Percentiles rank a stretch among this genome's conserved stretches.
These are phyloP conservation scores for Penicillium corylophilum DNA, from an alignment of 2,329 filamentous ascomycete species.

Conservation along the genomic window DNA sequence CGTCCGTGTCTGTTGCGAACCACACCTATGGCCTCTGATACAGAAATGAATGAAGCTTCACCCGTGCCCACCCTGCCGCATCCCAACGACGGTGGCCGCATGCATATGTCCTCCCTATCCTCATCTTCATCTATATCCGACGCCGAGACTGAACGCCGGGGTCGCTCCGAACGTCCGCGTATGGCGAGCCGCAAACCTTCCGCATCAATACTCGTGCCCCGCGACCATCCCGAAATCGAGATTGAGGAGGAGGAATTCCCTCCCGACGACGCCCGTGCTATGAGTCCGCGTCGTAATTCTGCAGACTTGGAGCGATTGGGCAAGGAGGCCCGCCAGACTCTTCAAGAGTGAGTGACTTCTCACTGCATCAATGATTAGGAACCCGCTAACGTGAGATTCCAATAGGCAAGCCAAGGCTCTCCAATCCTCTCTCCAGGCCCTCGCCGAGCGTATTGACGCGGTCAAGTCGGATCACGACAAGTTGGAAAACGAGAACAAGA, in stretches of 20 bases:
- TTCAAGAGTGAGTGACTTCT: conserved; percentile 57
- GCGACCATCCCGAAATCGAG: conserved; percentile 71
- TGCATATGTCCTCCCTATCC: conserved; percentile 42
- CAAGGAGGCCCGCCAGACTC: conserved; percentile 68
- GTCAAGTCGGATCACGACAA: conserved; percentile 95
- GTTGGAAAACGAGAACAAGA: conserved; percentile 94
- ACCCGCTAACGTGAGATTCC: background rate
- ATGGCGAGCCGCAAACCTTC: conserved; percentile 74
- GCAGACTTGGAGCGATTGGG: conserved; percentile 87
- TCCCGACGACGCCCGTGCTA: conserved; percentile 84
- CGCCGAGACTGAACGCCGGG: conserved; percentile 44
- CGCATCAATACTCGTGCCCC: conserved; percentile 77
- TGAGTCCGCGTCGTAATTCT: conserved; percentile 89
- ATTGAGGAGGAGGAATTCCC: conserved; percentile 74
- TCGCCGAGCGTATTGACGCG: conserved; percentile 91
- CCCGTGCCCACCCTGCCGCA: conserved; percentile 42
- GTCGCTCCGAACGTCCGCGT: conserved; percentile 59
- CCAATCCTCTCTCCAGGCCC: conserved; percentile 83
- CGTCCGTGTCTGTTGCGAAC: conserved; percentile 18
- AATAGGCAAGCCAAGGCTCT: conserved; percentile 79
- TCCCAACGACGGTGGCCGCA: conserved; percentile 39
- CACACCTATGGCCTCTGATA: conserved; percentile 36
- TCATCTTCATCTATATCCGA: conserved; percentile 52
- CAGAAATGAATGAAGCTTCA: conserved; percentile 38
- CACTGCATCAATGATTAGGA: background rate